phyloP scores from a whole-genome alignment of 441 rosid species.

The Eutrema salsugineum region DNA sequence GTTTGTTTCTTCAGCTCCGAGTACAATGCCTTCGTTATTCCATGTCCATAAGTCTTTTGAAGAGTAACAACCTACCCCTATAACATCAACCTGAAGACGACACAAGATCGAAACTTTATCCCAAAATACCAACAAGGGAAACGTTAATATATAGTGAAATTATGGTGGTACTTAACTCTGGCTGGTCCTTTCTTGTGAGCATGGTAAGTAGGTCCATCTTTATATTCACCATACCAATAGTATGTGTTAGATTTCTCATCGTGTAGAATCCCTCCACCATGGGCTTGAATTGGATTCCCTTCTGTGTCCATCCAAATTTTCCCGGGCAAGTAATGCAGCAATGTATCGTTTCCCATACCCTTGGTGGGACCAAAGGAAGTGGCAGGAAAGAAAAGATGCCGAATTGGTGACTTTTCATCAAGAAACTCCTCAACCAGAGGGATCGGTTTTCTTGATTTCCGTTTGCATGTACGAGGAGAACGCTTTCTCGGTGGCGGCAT shows the following conservation, averaged over 20 bases:
- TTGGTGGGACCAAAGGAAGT: slow-evolving; percentile 54
- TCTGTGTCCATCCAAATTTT: slow-evolving; percentile 89
- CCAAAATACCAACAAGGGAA: not conserved
- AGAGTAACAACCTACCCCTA: slow-evolving; percentile 95
- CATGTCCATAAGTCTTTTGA: slow-evolving; percentile 90
- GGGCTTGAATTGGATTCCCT: slow-evolving; percentile 93
- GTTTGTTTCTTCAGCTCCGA: slow-evolving; percentile 65
- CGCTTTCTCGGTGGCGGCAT: slow-evolving; percentile 79
- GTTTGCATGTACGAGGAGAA: slow-evolving; percentile 65
- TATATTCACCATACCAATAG: slow-evolving; percentile 95
- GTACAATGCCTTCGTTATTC: slow-evolving; percentile 86
- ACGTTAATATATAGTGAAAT: not conserved
- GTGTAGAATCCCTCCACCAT: slow-evolving; percentile 77
- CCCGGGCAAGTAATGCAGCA: slow-evolving; percentile 61
- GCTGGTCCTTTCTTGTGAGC: slow-evolving; percentile 82
- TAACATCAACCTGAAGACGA: slow-evolving; percentile 74
- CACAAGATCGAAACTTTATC: not conserved
- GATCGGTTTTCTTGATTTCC: slow-evolving; percentile 66
- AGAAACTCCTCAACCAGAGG: slow-evolving; percentile 85
- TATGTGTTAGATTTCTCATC: slow-evolving; percentile 59
- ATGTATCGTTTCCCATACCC: slow-evolving; percentile 49
- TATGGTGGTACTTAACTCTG: slow-evolving; percentile 56
- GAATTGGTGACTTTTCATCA: slow-evolving; percentile 77
- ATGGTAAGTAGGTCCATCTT: slow-evolving; percentile 89
- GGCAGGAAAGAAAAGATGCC: slow-evolving; percentile 72